Conservation (phyloP, 2,329 filamentous ascomycete genomes). For the Calonectria hongkongensis region DNA sequence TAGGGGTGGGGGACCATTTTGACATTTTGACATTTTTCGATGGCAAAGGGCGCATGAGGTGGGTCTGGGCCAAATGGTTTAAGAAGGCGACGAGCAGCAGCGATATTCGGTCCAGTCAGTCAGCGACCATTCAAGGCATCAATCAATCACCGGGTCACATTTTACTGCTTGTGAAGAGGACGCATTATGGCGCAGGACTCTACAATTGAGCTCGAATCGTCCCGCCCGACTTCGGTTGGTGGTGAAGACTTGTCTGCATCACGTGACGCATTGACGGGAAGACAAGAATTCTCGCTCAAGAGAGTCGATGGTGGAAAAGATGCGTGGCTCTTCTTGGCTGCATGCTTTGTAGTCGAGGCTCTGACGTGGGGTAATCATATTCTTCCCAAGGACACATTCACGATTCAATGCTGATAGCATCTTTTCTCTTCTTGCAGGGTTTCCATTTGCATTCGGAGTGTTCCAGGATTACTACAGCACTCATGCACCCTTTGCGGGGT, state of each 20-base stretch:
- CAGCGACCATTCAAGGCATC: background rate
- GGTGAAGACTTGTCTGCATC: background rate
- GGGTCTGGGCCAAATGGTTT: background rate
- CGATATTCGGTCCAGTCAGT: no score
- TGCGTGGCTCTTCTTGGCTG: slow-evolving; percentile 59
- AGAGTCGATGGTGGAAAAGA: slow-evolving; percentile 58
- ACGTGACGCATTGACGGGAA: background rate
- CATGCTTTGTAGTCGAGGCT: slow-evolving; percentile 58
- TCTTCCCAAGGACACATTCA: background rate
- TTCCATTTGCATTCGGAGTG: slow-evolving; percentile 81
- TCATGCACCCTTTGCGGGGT: slow-evolving; percentile 74
- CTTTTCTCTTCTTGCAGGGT: slow-evolving; percentile 66
- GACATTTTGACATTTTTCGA: background rate
- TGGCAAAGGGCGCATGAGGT: slow-evolving; percentile 1
- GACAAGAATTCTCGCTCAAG: slow-evolving; percentile 48
- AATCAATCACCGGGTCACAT: background rate
- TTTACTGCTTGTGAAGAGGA: background rate
- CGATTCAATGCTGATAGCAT: background rate
- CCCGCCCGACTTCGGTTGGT: background rate
- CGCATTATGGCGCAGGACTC: slow-evolving; percentile 20
- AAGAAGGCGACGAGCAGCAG: background rate
- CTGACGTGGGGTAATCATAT: slow-evolving; percentile 57
- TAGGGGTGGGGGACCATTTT: background rate
- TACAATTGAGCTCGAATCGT: slow-evolving; percentile 25
- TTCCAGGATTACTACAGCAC: slow-evolving; percentile 82